Conservation (phyloP, 495 filamentous ascomycete genomes). For the Elasticomyces elasticus region DNA sequence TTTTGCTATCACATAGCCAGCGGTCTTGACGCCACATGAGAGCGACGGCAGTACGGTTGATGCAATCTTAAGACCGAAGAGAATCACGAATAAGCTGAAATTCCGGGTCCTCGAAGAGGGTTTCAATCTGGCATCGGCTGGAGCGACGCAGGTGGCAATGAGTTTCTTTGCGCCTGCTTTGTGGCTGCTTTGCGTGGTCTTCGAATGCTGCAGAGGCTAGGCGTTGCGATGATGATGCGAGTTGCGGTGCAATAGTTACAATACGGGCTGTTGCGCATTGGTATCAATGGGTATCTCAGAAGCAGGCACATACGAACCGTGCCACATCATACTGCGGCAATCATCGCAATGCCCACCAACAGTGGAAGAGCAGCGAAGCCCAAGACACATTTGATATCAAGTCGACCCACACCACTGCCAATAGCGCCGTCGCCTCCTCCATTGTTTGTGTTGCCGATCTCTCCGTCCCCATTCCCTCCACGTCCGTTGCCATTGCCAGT, state of each 20-base stretch:
- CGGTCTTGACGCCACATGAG: not conserved
- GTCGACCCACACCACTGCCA: not conserved
- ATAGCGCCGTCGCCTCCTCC: not conserved
- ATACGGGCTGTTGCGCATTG: not conserved
- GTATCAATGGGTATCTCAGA: not conserved
- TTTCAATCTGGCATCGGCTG: too few species aligned
- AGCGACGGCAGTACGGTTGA: too few species aligned
- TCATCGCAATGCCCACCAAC: not conserved
- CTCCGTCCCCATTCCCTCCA: not conserved
- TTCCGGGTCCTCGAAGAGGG: too few species aligned
- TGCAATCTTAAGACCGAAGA: too few species aligned
- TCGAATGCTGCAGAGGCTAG: too few species aligned
- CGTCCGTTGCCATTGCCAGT: not conserved
- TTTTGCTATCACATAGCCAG: too few species aligned
- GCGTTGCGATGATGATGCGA: too few species aligned
- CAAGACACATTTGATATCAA: not conserved
- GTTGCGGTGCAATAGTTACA: too few species aligned
- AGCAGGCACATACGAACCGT: not conserved
- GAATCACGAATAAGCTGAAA: too few species aligned
- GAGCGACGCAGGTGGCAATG: too few species aligned
- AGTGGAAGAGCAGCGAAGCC: not conserved
- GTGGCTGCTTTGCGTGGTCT: too few species aligned
- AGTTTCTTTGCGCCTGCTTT: too few species aligned
- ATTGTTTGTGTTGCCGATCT: slow-evolving; percentile 4
- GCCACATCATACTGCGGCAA: not conserved